Conservation (phyloP, 2,329 filamentous ascomycete genomes). For the Pseudogymnoascus sp. region DNA sequence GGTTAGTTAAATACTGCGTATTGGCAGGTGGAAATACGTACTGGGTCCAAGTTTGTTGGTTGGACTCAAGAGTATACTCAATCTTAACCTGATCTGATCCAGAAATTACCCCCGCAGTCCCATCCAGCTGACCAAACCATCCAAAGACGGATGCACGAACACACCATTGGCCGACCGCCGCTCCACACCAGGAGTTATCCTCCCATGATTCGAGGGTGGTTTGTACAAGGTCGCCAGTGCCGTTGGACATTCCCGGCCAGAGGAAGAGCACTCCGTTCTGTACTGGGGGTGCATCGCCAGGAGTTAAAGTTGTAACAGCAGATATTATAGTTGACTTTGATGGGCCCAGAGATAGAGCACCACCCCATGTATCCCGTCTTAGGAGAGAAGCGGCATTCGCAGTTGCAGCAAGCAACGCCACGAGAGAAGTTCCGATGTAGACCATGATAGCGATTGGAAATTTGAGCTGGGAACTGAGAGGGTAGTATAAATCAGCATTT, state of each 20-base stretch:
- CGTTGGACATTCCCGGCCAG: conserved; percentile 40
- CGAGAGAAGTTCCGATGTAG: not conserved
- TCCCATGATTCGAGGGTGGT: conserved; percentile 37
- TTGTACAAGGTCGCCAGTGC: conserved; percentile 37
- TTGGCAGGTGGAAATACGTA: conserved; percentile 10
- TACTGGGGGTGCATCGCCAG: conserved; percentile 31
- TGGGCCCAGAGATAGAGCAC: conserved; percentile 33
- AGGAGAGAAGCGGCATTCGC: not conserved
- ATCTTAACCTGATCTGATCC: conserved; percentile 27
- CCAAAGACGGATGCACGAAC: conserved; percentile 36
- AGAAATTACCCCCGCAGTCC: conserved; percentile 20
- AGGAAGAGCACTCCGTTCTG: conserved; percentile 36
- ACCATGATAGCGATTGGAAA: not conserved
- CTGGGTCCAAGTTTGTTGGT: conserved; percentile 22
- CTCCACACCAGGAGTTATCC: conserved; percentile 37
- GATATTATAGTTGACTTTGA: conserved; percentile 33
- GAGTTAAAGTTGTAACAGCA: conserved; percentile 35
- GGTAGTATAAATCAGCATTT: not conserved
- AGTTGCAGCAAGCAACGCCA: conserved; percentile 1
- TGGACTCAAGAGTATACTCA: conserved; percentile 22
- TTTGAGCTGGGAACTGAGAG: not conserved
- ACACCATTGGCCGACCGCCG: conserved; percentile 34
- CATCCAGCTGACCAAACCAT: conserved; percentile 35
- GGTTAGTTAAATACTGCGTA: not conserved
- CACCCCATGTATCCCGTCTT: conserved; percentile 31